A percentile compares a stretch with the other conserved stretches of the same genome.
Conservation (phyloP, 1,139 yeast genomes). For the Candida tetrigidarum region DNA sequence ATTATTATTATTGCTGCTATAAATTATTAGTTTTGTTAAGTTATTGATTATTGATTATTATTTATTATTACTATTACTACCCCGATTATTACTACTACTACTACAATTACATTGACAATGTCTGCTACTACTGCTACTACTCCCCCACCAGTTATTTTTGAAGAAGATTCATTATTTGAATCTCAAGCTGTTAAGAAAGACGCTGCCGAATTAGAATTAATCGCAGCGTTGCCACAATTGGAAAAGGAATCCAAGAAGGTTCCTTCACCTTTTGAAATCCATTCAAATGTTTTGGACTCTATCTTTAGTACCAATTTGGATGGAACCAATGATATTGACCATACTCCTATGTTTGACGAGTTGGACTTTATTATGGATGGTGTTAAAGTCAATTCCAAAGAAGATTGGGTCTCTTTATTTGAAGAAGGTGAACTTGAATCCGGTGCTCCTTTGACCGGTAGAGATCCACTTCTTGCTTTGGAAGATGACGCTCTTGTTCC, state of each 20-base stretch:
- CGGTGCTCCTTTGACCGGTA: not conserved
- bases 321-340: constrained; percentile 40
- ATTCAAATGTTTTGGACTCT: constrained; percentile 63
- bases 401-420: constrained; percentile 70
- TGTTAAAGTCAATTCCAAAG: constrained; percentile 46
- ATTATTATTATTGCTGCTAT: constrained; percentile 7
- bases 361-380: constrained; percentile 52
- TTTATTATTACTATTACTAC: too few relatives aligned
- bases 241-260: constrained; percentile 13
- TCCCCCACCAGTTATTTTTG: constrained; percentile 16
- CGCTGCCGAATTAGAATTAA: constrained; percentile 12
- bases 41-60: constrained; percentile 3
- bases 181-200: constrained; percentile 19
- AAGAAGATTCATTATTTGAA: constrained; percentile 35
- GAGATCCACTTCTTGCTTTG: constrained; percentile 16
- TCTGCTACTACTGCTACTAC: constrained; percentile 25
- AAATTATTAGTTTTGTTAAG: constrained; percentile 9
- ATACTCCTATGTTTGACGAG: constrained; percentile 71
- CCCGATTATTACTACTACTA: constrained; percentile 7
- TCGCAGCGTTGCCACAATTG: constrained; percentile 12
- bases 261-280: constrained; percentile 54
- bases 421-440: constrained; percentile 28
- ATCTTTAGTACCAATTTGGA: constrained; percentile 57
- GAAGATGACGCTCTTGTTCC: constrained; percentile 19
- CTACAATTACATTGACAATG: constrained; percentile 22